A percentile compares a stretch with the other conserved stretches of the same genome.
phyloP scores from a whole-genome alignment of 2,329 filamentous ascomycete genomes.

The Chalaropsis thielavioides region DNA sequence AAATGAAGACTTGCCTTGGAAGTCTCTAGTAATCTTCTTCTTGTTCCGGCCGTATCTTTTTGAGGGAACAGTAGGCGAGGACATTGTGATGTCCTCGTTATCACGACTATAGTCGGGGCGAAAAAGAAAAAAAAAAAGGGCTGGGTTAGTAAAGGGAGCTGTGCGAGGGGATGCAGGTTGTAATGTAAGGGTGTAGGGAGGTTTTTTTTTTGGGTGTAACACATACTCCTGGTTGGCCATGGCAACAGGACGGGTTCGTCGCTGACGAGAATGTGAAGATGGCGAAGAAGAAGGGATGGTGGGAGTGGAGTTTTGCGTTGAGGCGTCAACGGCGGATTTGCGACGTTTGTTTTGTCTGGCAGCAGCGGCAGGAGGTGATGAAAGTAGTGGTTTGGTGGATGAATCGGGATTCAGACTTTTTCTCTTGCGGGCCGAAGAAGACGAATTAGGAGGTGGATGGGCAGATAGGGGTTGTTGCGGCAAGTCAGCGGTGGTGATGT shows the following conservation, averaged over 20 bases:
- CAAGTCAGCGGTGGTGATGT: not conserved
- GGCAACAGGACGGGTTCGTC: constrained; percentile 37
- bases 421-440: constrained; percentile 49
- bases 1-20: constrained; percentile 1
- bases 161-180: too few species aligned
- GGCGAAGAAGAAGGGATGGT: constrained; percentile 8
- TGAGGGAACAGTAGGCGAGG: constrained; percentile 11
- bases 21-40: not conserved
- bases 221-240: constrained; percentile 64
- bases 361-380: constrained; percentile 16
- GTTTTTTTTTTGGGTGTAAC: too few species aligned
- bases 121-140: constrained; percentile 16
- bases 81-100: constrained; percentile 24
- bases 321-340: constrained; percentile 16
- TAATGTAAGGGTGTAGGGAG: too few species aligned
- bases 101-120: constrained; percentile 9
- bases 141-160: not conserved
- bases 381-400: not conserved
- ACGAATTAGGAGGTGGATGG: not conserved
- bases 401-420: constrained; percentile 48
- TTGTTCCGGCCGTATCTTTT: constrained; percentile 20
- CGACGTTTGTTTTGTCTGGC: constrained; percentile 22
- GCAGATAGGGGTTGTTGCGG: not conserved
- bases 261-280: not conserved
- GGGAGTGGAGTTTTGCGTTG: constrained; percentile 8